Conservation (phyloP, 23 red algal species). For the Chondrus crispus region DNA sequence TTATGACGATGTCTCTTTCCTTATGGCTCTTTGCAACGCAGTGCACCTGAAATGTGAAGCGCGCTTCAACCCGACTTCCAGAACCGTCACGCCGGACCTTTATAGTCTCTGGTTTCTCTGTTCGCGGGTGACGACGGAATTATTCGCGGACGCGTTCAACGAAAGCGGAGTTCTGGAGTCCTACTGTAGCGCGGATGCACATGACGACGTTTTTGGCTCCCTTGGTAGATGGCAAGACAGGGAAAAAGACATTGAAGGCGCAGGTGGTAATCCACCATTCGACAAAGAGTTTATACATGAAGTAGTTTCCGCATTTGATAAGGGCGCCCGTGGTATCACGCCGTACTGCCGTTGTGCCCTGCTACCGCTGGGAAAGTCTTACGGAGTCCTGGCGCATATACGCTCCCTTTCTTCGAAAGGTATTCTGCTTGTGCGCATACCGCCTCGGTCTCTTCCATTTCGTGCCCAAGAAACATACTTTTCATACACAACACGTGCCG, state of each 20-base stretch:
- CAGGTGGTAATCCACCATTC: conserved; percentile 21
- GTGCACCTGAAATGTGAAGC: no score
- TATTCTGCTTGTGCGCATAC: neutral
- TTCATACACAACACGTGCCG: neutral
- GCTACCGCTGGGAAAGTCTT: neutral
- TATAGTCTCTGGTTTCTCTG: conserved; percentile 8
- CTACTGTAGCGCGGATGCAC: neutral
- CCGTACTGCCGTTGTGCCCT: conserved; percentile 27
- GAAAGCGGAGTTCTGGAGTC: neutral
- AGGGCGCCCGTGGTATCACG: neutral
- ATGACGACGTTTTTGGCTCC: neutral
- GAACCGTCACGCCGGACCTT: conserved; percentile 2
- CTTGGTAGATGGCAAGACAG: conserved; percentile 7
- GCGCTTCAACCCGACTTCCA: no score
- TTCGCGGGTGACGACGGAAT: neutral
- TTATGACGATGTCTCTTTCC: no score
- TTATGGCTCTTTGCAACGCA: no score
- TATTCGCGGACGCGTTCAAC: conserved; percentile 10
- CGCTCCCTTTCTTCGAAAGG: neutral
- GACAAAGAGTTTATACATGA: neutral
- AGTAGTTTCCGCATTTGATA: neutral
- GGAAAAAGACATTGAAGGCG: conserved; percentile 12
- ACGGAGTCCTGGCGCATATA: neutral
- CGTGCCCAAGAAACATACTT: neutral
- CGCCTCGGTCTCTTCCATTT: neutral